A percentile compares a stretch with the other conserved stretches of the same genome.
Conservation (phyloP, 2,329 filamentous ascomycete genomes). For the Pseudocercospora macadamiae region DNA sequence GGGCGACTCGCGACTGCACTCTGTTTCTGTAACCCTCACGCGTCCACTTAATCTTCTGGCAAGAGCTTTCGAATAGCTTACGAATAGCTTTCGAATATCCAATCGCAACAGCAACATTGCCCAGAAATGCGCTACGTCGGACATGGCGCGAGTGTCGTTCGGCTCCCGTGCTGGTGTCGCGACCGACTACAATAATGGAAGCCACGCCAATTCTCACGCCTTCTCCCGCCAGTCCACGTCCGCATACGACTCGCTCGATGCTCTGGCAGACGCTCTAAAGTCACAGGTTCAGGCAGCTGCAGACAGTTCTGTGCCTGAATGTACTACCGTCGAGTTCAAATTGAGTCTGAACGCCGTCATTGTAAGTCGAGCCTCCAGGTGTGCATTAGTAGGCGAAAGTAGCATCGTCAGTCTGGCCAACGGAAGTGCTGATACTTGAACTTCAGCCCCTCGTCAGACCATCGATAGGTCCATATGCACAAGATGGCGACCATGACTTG, state of each 20-base stretch:
- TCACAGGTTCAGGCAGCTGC: slow-evolving; percentile 23
- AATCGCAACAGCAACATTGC: background rate
- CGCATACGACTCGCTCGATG: slow-evolving; percentile 28
- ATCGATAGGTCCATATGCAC: slow-evolving; percentile 34
- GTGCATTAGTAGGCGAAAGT: too few relatives aligned
- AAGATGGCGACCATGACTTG: slow-evolving; percentile 34
- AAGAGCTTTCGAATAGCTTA: background rate
- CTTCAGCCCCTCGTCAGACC: slow-evolving; percentile 30
- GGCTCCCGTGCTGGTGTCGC: slow-evolving; percentile 30
- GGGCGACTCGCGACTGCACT: background rate
- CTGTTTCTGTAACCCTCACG: too few relatives aligned
- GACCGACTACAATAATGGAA: slow-evolving; percentile 27
- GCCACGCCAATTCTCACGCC: slow-evolving; percentile 8
- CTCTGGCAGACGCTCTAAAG: slow-evolving; percentile 26
- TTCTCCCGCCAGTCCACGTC: slow-evolving; percentile 14
- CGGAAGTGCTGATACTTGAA: background rate
- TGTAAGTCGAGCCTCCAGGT: background rate
- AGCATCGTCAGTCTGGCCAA: too few relatives aligned
- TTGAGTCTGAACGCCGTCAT: slow-evolving; percentile 28
- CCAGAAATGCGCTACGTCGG: background rate
- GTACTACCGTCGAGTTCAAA: slow-evolving; percentile 31
- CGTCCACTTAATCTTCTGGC: background rate
- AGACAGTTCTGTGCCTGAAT: slow-evolving; percentile 22
- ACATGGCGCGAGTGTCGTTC: slow-evolving; percentile 31
- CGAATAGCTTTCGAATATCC: background rate